Evolutionary conservation across 495 filamentous ascomycete species (phyloP).

Genomic region (Neurospora sp.): DNA sequence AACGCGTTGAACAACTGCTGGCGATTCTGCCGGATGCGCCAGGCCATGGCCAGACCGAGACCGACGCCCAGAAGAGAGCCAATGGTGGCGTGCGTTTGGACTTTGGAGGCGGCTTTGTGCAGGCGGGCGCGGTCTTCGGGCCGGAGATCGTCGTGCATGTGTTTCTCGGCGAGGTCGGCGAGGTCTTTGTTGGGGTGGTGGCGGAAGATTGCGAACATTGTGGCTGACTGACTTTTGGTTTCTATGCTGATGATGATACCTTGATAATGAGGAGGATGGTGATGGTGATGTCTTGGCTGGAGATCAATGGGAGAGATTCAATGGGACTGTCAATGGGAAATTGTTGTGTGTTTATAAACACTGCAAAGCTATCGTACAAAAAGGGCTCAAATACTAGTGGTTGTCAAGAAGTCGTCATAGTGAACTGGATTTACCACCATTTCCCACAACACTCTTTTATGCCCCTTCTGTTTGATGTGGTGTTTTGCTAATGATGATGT

Average conservation of each 20-base stretch:
- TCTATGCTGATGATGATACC: too few relatives aligned
- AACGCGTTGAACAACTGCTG: conserved; percentile 49
- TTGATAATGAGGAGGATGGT: not conserved
- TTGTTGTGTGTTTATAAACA: not conserved
- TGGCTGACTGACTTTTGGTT: not conserved
- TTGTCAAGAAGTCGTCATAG: not conserved
- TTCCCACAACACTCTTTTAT: not conserved
- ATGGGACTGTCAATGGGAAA: not conserved
- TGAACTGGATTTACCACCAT: not conserved
- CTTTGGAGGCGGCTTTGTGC: conserved; percentile 39
- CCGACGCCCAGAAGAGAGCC: conserved; percentile 51
- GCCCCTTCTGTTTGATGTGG: not conserved
- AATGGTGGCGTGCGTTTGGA: conserved; percentile 43
- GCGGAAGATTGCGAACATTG: conserved; percentile 47
- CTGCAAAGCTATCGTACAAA: not conserved
- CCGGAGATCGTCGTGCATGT: conserved; percentile 52
- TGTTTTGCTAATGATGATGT: not conserved
- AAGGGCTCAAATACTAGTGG: not conserved
- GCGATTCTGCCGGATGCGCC: conserved; percentile 44
- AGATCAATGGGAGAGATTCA: not conserved
- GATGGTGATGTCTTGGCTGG: not conserved
- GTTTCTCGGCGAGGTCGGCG: conserved; percentile 48
- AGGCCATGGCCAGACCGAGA: conserved; percentile 48
- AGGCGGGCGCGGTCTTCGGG: conserved; percentile 50
- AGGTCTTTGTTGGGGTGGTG: conserved; percentile 43